A percentile compares a stretch with the other conserved stretches of the same genome.
Evolutionary conservation across 257 asterid species (phyloP).

Genomic region (Nicotiana sylvestris): DNA sequence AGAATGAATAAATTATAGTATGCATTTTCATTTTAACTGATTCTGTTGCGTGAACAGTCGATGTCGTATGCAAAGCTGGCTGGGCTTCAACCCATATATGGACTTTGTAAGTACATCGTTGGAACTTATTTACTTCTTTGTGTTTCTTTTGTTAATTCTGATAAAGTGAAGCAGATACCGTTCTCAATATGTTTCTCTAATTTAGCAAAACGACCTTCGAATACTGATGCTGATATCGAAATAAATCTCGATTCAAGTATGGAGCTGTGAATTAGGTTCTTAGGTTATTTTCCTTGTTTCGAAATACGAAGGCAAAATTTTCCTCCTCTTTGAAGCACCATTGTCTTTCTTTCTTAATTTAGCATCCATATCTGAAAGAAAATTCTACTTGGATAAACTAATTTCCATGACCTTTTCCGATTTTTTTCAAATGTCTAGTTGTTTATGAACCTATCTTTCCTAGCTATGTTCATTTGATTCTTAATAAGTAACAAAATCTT

Average conservation of each 20-base stretch:
- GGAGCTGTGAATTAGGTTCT: neutral
- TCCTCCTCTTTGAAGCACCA: neutral
- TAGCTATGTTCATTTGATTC: neutral
- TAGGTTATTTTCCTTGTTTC: neutral
- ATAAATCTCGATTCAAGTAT: neutral
- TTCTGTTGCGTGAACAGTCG: conserved; percentile 50
- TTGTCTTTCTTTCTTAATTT: conserved; percentile 13
- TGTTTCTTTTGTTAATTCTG: neutral
- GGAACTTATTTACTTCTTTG: conserved; percentile 11
- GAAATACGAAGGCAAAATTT: neutral
- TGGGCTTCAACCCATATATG: conserved; percentile 94
- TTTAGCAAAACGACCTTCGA: neutral
- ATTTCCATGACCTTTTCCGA: neutral
- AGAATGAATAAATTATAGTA: neutral
- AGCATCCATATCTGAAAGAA: neutral
- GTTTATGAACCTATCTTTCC: neutral
- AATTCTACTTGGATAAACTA: neutral
- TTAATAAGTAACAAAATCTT: neutral
- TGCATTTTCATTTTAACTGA: neutral
- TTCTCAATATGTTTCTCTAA: neutral
- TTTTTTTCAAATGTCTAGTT: neutral
- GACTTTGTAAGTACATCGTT: conserved; percentile 74
- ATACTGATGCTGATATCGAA: neutral
- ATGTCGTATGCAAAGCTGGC: conserved; percentile 99
- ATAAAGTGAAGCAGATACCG: neutral